Evolutionary conservation across 345 rosid species (phyloP), one percentile per base, ranked within the genome.

Genomic region (Lepidium aucheri): DNA sequence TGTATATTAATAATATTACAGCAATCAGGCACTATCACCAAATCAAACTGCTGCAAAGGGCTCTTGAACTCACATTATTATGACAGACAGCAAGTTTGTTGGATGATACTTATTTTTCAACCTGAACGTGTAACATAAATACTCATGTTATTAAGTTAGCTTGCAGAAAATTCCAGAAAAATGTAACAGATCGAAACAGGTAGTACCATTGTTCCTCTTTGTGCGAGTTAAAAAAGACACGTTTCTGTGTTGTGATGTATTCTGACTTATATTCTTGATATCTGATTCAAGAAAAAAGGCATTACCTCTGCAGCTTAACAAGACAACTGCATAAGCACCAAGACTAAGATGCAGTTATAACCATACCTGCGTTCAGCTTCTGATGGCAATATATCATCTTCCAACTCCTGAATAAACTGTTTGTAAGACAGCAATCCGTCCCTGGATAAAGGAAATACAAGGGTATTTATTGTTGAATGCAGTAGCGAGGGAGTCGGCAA

Each of bases 381-480:
- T 36, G 96, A 70, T 22, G 99, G 99, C 59, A 91, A 68, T 66
- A 91, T 79, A 77, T 94, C 97, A 82, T 94, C 99, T 84, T 94
- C 99, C 78, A 94, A 88, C 84, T 89, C 96, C 81, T 87, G 97
- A 72, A 94, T 94, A 74, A 94, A 94, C 72, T 91, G 99, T 87
- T 94, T 94, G 88, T 95, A 95, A 11, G 96, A 87, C 99, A 95
- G 89, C 83, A 95, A 78, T 74, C 99, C 97, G 64, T 90, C 99
- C 74, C 99, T 94, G 90, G 55, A 62, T 6, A 50, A 73, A 76
- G 20, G 63, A 59, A 60, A 45, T 11, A 61, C 20, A 22, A 33
- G 8, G 11, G 39, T 28, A 8, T 34, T 13, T 34, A 11, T 39
- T 54, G 22, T 53, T 40, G 33, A 44, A 55, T 8, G 41, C 15